A percentile compares a stretch with the other conserved stretches of the same genome.
Evolutionary conservation across 1,139 yeast species (phyloP).

Genomic region (Candida sanyaensis): DNA sequence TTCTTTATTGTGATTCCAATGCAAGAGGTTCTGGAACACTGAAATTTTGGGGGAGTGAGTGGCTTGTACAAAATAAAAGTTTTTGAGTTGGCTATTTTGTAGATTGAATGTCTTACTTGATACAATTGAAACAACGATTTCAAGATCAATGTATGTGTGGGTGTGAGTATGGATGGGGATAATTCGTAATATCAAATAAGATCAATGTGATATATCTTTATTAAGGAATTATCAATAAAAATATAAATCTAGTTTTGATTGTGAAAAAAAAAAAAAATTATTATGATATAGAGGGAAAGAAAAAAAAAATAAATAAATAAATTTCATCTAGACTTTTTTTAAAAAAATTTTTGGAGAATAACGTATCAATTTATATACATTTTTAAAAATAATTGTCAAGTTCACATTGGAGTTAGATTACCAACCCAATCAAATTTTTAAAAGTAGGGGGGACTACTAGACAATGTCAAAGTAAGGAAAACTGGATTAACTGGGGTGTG

Average conservation of each 20-base stretch:
- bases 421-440: background rate
- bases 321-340: background rate
- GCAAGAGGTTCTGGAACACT: background rate
- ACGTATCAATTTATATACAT: background rate
- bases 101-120: too few relatives aligned
- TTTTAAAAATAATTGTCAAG: background rate
- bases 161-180: too few relatives aligned
- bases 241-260: too few relatives aligned
- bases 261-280: too few relatives aligned
- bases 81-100: too few relatives aligned
- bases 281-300: background rate
- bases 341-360: background rate
- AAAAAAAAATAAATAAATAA: background rate
- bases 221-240: too few relatives aligned
- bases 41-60: background rate
- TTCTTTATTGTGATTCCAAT: background rate
- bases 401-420: background rate
- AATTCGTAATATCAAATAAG: too few relatives aligned
- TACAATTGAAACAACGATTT: background rate
- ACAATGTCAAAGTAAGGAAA: background rate
- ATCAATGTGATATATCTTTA: too few relatives aligned
- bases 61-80: background rate
- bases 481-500: slow-evolving; percentile 3
- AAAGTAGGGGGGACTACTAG: background rate
- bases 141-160: too few relatives aligned